Percentiles rank a stretch among this genome's conserved stretches.
Evolutionary conservation across 805 yeast genomes (phyloP).

Genomic region (Millerago galiae): DNA sequence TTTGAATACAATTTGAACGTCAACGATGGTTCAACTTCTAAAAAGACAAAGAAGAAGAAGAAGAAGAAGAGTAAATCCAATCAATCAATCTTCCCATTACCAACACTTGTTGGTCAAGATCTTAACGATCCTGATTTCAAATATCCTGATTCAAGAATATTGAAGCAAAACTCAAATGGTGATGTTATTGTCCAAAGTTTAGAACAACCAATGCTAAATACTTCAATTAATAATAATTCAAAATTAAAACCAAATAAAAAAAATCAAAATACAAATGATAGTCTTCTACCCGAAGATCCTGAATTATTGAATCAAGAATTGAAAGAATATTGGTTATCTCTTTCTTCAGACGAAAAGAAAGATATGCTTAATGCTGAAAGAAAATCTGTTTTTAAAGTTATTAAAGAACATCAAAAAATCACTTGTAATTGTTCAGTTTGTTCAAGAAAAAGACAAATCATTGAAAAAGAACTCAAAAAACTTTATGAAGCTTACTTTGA

Average conservation of each 20-base stretch:
- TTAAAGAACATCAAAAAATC: slow-evolving; percentile 52
- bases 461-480: slow-evolving; percentile 71
- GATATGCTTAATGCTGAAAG: slow-evolving; percentile 61
- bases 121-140: slow-evolving; percentile 51
- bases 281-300: slow-evolving; percentile 13
- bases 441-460: slow-evolving; percentile 62
- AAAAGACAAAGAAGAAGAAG: slow-evolving; percentile 8
- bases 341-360: slow-evolving; percentile 54
- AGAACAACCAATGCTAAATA: slow-evolving; percentile 3
- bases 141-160: slow-evolving; percentile 67
- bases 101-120: slow-evolving; percentile 20
- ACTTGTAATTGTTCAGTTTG: slow-evolving; percentile 72
- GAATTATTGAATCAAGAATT: slow-evolving; percentile 19
- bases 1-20: slow-evolving; percentile 23
- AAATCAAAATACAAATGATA: slow-evolving; percentile 19
- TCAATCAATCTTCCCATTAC: slow-evolving; percentile 7
- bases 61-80: slow-evolving; percentile 31
- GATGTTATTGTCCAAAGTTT: slow-evolving; percentile 61
- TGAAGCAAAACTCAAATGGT: slow-evolving; percentile 67
- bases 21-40: slow-evolving; percentile 2
- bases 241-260: slow-evolving; percentile 34
- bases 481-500: slow-evolving; percentile 65
- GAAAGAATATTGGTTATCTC: slow-evolving; percentile 53
- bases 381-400: slow-evolving; percentile 57
- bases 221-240: neutral